phyloP scores from a whole-genome alignment of 371 early-diverging fungal species.

The Mucor plumbeus region DNA sequence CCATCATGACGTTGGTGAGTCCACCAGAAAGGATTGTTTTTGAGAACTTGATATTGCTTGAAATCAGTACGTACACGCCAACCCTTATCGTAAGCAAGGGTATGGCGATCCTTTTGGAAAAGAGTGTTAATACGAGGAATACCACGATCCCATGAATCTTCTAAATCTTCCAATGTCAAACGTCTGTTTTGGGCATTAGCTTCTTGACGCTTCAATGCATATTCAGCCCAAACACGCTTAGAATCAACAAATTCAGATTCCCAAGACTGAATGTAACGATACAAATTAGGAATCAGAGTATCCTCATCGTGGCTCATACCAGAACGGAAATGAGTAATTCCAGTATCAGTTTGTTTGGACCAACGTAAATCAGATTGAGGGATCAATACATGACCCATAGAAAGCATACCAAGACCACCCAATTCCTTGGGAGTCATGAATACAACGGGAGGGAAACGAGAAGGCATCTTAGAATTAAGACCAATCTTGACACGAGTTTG shows the following conservation, averaged over 20 bases:
- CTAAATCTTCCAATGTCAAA: conserved; percentile 95
- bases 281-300: conserved; percentile 96
- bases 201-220: conserved; percentile 96
- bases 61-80: conserved; percentile 98
- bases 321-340: conserved; percentile 97
- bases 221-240: conserved; percentile 99
- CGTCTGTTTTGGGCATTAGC: conserved; percentile 95
- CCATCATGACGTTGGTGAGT: conserved; percentile 96
- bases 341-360: conserved; percentile 96
- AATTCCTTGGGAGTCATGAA: conserved; percentile 84
- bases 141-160: conserved; percentile 99
- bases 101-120: conserved; percentile 95
- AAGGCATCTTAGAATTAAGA: conserved; percentile 99
- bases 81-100: conserved; percentile 98
- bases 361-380: conserved; percentile 97
- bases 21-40: conserved; percentile 97
- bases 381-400: conserved; percentile 98
- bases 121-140: conserved; percentile 99
- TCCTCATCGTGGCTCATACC: conserved; percentile 99
- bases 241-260: conserved; percentile 98
- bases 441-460: conserved; percentile 97
- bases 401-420: conserved; percentile 99
- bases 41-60: conserved; percentile 96
- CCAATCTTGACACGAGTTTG: conserved; percentile 99
- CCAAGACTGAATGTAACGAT: conserved; percentile 98